phyloP scores from a whole-genome alignment of 352 stramenopile genomes.

The Phytophthora quininea region DNA sequence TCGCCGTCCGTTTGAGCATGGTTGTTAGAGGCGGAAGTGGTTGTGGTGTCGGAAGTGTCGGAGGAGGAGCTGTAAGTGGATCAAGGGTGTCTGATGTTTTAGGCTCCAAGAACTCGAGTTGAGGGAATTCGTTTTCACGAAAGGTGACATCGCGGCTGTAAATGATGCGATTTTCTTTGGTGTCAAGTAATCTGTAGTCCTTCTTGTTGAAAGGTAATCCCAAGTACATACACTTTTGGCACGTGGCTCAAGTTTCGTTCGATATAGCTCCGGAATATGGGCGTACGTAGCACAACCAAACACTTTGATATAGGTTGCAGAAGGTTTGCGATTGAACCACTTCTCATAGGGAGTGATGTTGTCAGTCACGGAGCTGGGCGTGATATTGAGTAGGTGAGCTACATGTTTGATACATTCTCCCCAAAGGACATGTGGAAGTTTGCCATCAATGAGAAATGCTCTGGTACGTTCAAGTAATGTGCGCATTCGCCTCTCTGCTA shows the following conservation, averaged over 20 bases:
- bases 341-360: neutral
- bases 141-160: constrained; percentile 7
- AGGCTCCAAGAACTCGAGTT: neutral
- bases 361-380: neutral
- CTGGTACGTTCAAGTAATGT: no score
- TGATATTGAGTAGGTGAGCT: no score
- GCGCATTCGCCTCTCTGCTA: no score
- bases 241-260: constrained; percentile 2
- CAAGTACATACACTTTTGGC: constrained; percentile 4
- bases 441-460: no score
- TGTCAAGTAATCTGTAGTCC: constrained; percentile 2
- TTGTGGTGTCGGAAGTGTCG: neutral
- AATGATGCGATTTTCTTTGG: neutral
- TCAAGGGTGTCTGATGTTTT: neutral
- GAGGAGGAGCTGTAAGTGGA: neutral
- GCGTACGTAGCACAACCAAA: constrained; percentile 6
- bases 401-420: no score
- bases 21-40: no score
- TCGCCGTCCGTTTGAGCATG: no score
- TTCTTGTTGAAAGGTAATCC: constrained; percentile 7
- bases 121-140: constrained; percentile 3
- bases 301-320: neutral
- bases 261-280: constrained; percentile 4
- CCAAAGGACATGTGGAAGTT: no score
- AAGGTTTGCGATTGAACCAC: no score